Evolutionary conservation across 331 rosid species (phyloP), one percentile per base, ranked within the genome.

Genomic region (Quercus phellos): DNA sequence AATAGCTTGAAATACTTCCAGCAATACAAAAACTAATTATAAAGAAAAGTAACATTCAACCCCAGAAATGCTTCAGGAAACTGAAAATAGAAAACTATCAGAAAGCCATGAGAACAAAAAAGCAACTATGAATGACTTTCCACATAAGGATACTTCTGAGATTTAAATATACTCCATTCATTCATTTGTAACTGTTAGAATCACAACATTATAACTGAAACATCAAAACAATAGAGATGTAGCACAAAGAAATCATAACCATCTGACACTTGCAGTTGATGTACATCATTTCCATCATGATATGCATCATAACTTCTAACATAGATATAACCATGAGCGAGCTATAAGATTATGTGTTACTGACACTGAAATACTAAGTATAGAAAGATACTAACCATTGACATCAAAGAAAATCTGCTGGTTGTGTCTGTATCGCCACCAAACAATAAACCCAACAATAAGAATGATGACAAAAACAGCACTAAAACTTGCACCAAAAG

Each of bases 401-500:
- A 95, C 90, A 78, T 95, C 99, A 68, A 95, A 95, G 96, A 95
- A 95, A 83, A 95, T 91, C 83, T 95, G 99, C 85, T 90, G 90
- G 81, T 95, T 95, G 80, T 81, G 92, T 84, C 97, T 85, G 64
- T 91, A 93, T 22, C 98, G 88, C 96, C 92, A 91, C 99, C 99
- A 95, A 74, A 93, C 78, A 72, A 91, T 85, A 71, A 91, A 35
- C n/a, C 81, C 96, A 22, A 91, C 77, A 24, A 91, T 66, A 63
- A 91, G 76, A 80, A 91, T 85, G 66, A 91, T 26, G 59, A 85
- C 69, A 77, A 93, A 88, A n/a, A 91, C 92, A 60, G 93, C 90
- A 74, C 96, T 85, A 77, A 95, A 91, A 77, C 99, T 95, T 78
- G 93, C 92, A 80, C 92, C 93, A 67, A 93, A 89, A 72, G 96